Conservation (phyloP, 805 yeast species). For the Lachancea quebecensis region DNA sequence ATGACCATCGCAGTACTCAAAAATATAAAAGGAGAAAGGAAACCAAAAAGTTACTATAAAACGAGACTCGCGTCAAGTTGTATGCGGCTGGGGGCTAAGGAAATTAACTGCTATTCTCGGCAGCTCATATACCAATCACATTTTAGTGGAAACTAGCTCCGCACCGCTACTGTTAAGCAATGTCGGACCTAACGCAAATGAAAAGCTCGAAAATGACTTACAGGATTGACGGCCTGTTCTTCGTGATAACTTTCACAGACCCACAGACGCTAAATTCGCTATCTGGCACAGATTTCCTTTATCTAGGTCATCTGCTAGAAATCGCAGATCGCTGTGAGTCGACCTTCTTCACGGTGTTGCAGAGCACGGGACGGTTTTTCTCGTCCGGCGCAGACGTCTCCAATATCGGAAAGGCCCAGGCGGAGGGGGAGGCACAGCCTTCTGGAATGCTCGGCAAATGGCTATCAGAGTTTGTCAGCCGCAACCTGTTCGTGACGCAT, state of each 20-base stretch:
- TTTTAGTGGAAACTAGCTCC: too few species aligned
- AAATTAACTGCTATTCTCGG: too few species aligned
- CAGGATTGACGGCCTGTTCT: constrained; percentile 27
- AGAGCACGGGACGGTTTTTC: constrained; percentile 67
- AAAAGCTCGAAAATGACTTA: constrained; percentile 14
- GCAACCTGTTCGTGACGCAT: constrained; percentile 64
- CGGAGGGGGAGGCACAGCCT: constrained; percentile 7
- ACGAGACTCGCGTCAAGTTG: too few species aligned
- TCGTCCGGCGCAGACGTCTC: constrained; percentile 80
- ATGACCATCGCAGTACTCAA: too few species aligned
- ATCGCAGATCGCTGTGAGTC: constrained; percentile 55
- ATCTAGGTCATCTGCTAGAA: constrained; percentile 51
- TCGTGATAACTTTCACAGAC: constrained; percentile 59
- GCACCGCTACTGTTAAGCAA: not conserved
- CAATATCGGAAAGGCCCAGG: constrained; percentile 16
- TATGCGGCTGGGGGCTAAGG: too few species aligned
- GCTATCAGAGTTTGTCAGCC: constrained; percentile 55
- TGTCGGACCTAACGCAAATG: constrained; percentile 6
- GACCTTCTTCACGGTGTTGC: constrained; percentile 59
- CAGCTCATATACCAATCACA: too few species aligned
- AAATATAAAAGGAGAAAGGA: too few species aligned
- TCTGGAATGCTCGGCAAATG: constrained; percentile 35
- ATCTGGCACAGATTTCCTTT: constrained; percentile 54
- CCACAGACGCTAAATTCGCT: constrained; percentile 63
- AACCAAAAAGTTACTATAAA: too few species aligned